These are phyloP conservation scores for Aspergillus sparsus DNA, from an alignment of 495 filamentous ascomycete species.

Conservation along the genomic window DNA sequence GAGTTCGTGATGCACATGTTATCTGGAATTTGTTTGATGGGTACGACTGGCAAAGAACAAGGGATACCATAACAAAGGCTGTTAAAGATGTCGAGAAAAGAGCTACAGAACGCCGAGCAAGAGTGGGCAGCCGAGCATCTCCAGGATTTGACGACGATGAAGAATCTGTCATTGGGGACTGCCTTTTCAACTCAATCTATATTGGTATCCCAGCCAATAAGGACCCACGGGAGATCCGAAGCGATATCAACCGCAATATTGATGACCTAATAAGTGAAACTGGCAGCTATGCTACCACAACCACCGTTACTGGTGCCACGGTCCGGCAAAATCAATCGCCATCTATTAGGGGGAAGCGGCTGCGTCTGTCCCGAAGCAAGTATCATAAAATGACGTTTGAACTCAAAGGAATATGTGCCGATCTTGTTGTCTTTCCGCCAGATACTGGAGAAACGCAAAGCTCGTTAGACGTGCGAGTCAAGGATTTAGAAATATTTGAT, in stretches of 20 bases:
- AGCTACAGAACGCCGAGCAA: constrained; percentile 69
- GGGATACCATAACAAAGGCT: constrained; percentile 81
- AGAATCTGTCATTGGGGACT: constrained; percentile 87
- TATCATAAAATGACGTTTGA: constrained; percentile 96
- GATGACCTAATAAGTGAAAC: constrained; percentile 88
- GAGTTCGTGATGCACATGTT: constrained; percentile 81
- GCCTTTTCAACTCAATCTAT: constrained; percentile 98
- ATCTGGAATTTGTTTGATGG: constrained; percentile 99
- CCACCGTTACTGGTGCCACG: constrained; percentile 61
- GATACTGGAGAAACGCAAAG: constrained; percentile 77
- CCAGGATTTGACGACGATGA: constrained; percentile 66
- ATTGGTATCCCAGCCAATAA: constrained; percentile 87
- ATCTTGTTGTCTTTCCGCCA: constrained; percentile 81
- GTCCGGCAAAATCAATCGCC: constrained; percentile 50
- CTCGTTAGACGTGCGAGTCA: constrained; percentile 78
- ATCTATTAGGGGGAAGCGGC: constrained; percentile 53
- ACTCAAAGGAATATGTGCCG: constrained; percentile 79
- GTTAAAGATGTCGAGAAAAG: constrained; percentile 82
- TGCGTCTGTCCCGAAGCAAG: constrained; percentile 81
- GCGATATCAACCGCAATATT: constrained; percentile 82
- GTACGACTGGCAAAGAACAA: constrained; percentile 90
- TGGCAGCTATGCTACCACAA: constrained; percentile 76
- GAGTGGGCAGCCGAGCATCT: constrained; percentile 46
- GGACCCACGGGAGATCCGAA: constrained; percentile 76
- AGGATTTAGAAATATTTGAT: constrained; percentile 88